A percentile compares a stretch with the other conserved stretches of the same genome.
Evolutionary conservation across 169 alveolate species (phyloP).

Genomic region (Prorocentrum cordatum): DNA sequence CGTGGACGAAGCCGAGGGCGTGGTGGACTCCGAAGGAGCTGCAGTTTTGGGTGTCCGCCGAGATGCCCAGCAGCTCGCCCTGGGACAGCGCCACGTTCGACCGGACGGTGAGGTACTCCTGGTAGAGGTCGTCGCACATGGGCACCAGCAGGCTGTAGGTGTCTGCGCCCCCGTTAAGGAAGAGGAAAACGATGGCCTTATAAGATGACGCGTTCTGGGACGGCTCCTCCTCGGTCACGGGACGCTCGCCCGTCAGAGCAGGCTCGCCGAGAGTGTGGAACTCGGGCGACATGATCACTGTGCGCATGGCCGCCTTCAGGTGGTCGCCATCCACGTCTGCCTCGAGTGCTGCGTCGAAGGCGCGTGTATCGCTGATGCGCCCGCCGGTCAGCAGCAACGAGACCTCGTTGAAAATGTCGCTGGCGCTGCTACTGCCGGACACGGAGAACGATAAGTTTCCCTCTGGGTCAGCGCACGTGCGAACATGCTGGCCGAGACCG

Average conservation of each 20-base stretch:
- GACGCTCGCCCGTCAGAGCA: too few relatives aligned
- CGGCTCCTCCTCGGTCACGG: too few relatives aligned
- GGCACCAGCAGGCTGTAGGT: slow-evolving; percentile 42
- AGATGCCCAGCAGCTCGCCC: not conserved
- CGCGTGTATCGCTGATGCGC: not conserved
- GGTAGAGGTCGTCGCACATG: not conserved
- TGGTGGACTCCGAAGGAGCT: slow-evolving; percentile 5
- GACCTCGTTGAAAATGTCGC: too few relatives aligned
- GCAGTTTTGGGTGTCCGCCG: not conserved
- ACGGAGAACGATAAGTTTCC: not conserved
- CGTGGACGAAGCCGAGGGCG: not conserved
- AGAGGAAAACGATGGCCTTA: slow-evolving; percentile 16
- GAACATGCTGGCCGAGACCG: not conserved
- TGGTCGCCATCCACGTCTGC: not conserved
- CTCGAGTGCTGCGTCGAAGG: slow-evolving; percentile 12
- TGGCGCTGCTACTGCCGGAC: not conserved
- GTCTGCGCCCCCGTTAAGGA: slow-evolving; percentile 25
- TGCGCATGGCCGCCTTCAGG: slow-evolving; percentile 11
- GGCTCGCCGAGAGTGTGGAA: slow-evolving; percentile 26
- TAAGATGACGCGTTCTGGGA: too few relatives aligned
- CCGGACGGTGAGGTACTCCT: slow-evolving; percentile 18
- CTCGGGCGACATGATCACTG: slow-evolving; percentile 21
- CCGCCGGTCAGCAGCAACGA: slow-evolving; percentile 65
- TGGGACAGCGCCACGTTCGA: not conserved
- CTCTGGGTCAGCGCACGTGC: not conserved